A percentile compares a stretch with the other conserved stretches of the same genome.
These are phyloP conservation scores for Pythium graminicola DNA, from an alignment of 352 stramenopile genomes.

Conservation along the genomic window DNA sequence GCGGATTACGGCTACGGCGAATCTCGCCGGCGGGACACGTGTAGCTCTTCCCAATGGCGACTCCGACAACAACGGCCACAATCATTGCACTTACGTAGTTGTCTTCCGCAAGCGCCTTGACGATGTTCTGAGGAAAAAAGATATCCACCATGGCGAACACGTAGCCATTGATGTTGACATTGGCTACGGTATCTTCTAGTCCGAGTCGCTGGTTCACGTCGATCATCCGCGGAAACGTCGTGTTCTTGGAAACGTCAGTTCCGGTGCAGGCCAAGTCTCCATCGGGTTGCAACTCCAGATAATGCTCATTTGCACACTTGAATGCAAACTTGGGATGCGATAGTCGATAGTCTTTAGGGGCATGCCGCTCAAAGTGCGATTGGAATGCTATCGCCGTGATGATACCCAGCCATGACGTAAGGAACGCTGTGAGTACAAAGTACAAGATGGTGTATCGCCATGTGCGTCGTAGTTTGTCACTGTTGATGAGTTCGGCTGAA, in stretches of 20 bases:
- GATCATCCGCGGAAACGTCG: slow-evolving; percentile 53
- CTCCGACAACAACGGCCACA: slow-evolving; percentile 39
- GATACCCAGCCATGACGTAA: slow-evolving; percentile 28
- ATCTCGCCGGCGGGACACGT: slow-evolving; percentile 15
- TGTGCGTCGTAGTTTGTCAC: slow-evolving; percentile 30
- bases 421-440: slow-evolving; percentile 29
- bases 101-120: slow-evolving; percentile 33
- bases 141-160: slow-evolving; percentile 32
- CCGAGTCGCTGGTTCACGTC: slow-evolving; percentile 35
- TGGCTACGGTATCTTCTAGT: slow-evolving; percentile 34
- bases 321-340: slow-evolving; percentile 45
- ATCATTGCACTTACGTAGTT: slow-evolving; percentile 42
- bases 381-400: slow-evolving; percentile 27
- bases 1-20: slow-evolving; percentile 41
- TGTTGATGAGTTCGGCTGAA: slow-evolving; percentile 40
- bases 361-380: slow-evolving; percentile 27
- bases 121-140: slow-evolving; percentile 50
- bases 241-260: slow-evolving; percentile 24
- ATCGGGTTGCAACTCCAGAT: slow-evolving; percentile 28
- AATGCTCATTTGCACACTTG: slow-evolving; percentile 47
- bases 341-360: slow-evolving; percentile 21
- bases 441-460: slow-evolving; percentile 37
- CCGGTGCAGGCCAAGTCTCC: slow-evolving; percentile 30
- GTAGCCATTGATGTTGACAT: slow-evolving; percentile 39
- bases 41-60: slow-evolving; percentile 45